Conservation (phyloP, 176 grass and related monocot genomes). For the Bothriochloa decipiens region DNA sequence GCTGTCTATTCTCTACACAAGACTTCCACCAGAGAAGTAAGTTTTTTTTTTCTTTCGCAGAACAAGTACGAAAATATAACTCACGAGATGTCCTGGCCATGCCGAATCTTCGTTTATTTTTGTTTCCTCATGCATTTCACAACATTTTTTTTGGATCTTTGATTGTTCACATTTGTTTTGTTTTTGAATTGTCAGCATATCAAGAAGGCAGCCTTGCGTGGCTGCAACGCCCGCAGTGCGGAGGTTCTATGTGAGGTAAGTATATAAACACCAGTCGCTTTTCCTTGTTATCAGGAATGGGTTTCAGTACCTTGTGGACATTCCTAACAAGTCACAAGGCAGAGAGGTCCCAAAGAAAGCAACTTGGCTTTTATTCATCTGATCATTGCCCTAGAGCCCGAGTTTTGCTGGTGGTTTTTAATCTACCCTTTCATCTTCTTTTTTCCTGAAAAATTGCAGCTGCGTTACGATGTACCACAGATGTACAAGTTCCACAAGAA, state of each 20-base stretch:
- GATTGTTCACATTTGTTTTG: constrained; percentile 6
- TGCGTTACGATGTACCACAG: constrained; percentile 74
- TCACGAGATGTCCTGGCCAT: background rate
- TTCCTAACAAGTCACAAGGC: background rate
- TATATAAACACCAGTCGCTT: background rate
- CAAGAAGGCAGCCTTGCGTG: constrained; percentile 69
- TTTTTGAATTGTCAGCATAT: constrained; percentile 54
- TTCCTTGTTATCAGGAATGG: background rate
- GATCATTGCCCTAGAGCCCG: background rate
- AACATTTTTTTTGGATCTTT: background rate
- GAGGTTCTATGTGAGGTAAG: constrained; percentile 88
- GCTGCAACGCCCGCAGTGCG: constrained; percentile 50
- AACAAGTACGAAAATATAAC: background rate
- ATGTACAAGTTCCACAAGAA: constrained; percentile 88
- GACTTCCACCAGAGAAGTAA: constrained; percentile 93
- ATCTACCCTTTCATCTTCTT: background rate
- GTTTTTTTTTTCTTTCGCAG: constrained; percentile 21
- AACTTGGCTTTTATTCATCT: background rate
- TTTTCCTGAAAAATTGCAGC: constrained; percentile 45
- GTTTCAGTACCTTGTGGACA: background rate
- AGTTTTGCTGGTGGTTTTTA: background rate
- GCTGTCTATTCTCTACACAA: constrained; percentile 97
- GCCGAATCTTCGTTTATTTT: background rate
- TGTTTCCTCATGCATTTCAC: background rate
- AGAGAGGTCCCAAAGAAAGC: background rate